These are phyloP conservation scores for Colletotrichum viniferum DNA, from an alignment of 2,329 filamentous ascomycete species.

Conservation along the genomic window DNA sequence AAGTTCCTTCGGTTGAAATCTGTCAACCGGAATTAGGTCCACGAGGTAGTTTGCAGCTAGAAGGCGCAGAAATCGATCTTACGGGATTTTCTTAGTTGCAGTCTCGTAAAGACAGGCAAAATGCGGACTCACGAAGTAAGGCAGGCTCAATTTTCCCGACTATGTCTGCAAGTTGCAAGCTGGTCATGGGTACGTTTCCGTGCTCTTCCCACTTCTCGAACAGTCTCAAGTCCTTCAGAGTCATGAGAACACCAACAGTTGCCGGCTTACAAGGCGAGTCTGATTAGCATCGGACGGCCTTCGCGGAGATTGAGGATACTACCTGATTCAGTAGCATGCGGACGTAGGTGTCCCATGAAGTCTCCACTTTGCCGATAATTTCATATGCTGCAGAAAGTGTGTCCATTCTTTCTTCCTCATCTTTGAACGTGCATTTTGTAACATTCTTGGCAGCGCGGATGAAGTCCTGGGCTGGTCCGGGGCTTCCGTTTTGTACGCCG, in stretches of 20 bases:
- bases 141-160: background rate
- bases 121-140: background rate
- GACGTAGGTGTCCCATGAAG: background rate
- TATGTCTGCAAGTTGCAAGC: background rate
- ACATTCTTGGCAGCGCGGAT: background rate
- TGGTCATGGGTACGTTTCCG: constrained; percentile 1
- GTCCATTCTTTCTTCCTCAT: background rate
- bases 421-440: background rate
- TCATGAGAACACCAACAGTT: background rate
- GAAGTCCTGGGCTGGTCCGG: background rate
- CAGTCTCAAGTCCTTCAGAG: background rate
- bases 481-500: background rate
- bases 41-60: background rate
- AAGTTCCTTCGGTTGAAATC: background rate
- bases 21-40: background rate
- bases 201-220: background rate
- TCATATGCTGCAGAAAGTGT: background rate
- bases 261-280: background rate
- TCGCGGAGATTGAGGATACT: background rate
- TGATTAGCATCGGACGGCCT: background rate
- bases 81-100: background rate
- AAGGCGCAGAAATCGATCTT: background rate
- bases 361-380: background rate
- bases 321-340: background rate
- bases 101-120: background rate